Percentiles rank a stretch among this genome's conserved stretches.
These are phyloP conservation scores for Metarhizium rileyi DNA, from an alignment of 2,329 filamentous ascomycete species.

Conservation along the genomic window DNA sequence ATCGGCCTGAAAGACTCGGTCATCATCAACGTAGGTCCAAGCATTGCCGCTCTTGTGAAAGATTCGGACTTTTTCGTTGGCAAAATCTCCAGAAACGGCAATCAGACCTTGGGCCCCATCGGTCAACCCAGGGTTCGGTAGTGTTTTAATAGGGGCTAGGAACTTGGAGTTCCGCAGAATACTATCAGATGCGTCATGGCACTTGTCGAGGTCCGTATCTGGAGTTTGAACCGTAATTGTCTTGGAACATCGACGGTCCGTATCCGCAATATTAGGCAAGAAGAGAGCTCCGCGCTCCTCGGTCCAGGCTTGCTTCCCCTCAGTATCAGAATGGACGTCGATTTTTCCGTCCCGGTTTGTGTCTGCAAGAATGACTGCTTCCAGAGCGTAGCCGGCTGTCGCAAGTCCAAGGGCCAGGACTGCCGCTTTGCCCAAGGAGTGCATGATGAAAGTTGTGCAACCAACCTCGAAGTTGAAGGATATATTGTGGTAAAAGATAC, in stretches of 20 bases:
- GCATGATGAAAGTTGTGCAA: too few relatives aligned
- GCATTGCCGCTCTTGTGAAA: conserved; percentile 13
- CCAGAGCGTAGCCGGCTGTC: background rate
- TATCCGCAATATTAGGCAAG: conserved; percentile 26
- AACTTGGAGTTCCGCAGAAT: conserved; percentile 19
- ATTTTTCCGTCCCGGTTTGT: conserved; percentile 25
- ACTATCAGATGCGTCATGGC: conserved; percentile 27
- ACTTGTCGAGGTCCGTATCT: conserved; percentile 19
- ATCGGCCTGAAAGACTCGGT: conserved; percentile 2
- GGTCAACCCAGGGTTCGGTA: conserved; percentile 16
- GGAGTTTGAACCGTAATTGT: conserved; percentile 5
- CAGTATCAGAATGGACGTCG: conserved; percentile 13
- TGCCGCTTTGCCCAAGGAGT: too few relatives aligned
- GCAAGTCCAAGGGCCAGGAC: too few relatives aligned
- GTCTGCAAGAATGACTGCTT: conserved; percentile 19
- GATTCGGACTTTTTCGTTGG: conserved; percentile 17
- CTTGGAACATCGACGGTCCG: conserved; percentile 19
- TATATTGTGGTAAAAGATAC: too few relatives aligned
- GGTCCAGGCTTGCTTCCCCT: conserved; percentile 18
- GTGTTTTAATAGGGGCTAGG: conserved; percentile 21
- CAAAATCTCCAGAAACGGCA: conserved; percentile 2
- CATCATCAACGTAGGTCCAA: conserved; percentile 17
- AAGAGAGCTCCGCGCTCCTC: conserved; percentile 20
- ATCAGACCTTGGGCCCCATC: conserved; percentile 11
- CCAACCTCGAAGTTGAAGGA: too few relatives aligned